Evolutionary conservation across 192 early-diverging fungal species (phyloP).

Genomic region (Coemansia sp.): DNA sequence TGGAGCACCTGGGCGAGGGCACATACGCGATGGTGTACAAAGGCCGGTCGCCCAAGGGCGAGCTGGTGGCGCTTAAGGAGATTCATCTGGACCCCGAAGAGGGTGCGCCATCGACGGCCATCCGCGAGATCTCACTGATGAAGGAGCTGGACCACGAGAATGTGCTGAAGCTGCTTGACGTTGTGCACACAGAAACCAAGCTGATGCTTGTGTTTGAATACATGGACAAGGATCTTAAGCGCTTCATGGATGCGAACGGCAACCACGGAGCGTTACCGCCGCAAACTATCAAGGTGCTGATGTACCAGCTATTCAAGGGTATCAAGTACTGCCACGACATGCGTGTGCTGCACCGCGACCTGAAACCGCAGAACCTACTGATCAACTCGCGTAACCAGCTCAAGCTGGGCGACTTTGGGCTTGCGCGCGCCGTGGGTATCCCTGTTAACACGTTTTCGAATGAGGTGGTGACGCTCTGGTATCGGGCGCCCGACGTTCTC

Average conservation of each 20-base stretch:
- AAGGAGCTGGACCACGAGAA: slow-evolving; percentile 94
- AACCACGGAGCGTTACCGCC: slow-evolving; percentile 62
- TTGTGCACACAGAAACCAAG: slow-evolving; percentile 84
- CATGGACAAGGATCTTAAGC: slow-evolving; percentile 86
- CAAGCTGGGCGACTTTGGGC: slow-evolving; percentile 84
- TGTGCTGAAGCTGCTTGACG: slow-evolving; percentile 81
- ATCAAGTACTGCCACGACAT: slow-evolving; percentile 86
- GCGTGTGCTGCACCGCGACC: slow-evolving; percentile 79
- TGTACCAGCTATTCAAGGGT: slow-evolving; percentile 80
- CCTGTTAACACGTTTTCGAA: slow-evolving; percentile 94
- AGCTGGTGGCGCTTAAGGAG: slow-evolving; percentile 95
- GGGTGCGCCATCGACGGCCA: slow-evolving; percentile 94
- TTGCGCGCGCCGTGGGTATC: slow-evolving; percentile 80
- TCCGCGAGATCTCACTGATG: slow-evolving; percentile 97
- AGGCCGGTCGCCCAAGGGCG: slow-evolving; percentile 74
- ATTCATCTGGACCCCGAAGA: slow-evolving; percentile 90
- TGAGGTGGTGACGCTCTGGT: slow-evolving; percentile 99
- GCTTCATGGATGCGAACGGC: slow-evolving; percentile 79
- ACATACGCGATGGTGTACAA: slow-evolving; percentile 93
- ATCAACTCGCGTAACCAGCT: slow-evolving; percentile 78
- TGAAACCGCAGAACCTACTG: slow-evolving; percentile 85
- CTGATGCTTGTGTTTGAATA: slow-evolving; percentile 85
- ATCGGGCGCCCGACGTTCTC: slow-evolving; percentile 95
- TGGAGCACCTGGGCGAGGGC: slow-evolving; percentile 96
- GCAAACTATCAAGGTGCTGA: slow-evolving; percentile 70